A percentile compares a stretch with the other conserved stretches of the same genome.
Conservation (phyloP, 2,329 filamentous ascomycete genomes). For the Colletotrichum liriopes region DNA sequence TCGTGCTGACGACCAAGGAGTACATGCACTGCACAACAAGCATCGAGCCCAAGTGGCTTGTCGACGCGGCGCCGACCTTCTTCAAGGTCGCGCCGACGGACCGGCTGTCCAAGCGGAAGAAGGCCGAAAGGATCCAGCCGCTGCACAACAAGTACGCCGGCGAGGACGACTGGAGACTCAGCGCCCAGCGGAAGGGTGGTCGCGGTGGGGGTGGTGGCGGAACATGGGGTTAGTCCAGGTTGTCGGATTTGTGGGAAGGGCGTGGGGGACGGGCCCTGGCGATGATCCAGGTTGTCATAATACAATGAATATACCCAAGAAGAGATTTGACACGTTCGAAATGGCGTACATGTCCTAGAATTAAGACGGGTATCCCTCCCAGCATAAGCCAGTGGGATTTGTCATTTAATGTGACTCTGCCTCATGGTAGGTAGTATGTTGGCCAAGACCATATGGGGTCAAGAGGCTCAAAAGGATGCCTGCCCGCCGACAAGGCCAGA, state of each 20-base stretch:
- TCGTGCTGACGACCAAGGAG: conserved; percentile 95
- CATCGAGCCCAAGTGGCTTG: conserved; percentile 95
- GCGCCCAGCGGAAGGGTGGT: conserved; percentile 87
- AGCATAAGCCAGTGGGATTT: no score
- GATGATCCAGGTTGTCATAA: conserved; percentile 1
- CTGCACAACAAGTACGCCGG: conserved; percentile 93
- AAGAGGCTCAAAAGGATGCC: background rate
- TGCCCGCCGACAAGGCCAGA: background rate
- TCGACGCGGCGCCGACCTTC: conserved; percentile 97
- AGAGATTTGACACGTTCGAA: background rate
- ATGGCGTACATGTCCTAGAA: background rate
- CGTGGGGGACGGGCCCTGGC: background rate
- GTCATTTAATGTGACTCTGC: no score
- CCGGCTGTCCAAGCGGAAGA: conserved; percentile 89
- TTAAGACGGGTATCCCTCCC: background rate
- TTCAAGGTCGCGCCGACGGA: conserved; percentile 97
- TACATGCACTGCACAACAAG: conserved; percentile 97
- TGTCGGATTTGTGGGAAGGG: no score
- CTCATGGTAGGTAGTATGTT: background rate
- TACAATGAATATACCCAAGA: conserved; percentile 21
- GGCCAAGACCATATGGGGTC: background rate
- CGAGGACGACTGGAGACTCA: conserved; percentile 96
- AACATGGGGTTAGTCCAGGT: conserved; percentile 84
- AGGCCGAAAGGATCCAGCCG: conserved; percentile 94
- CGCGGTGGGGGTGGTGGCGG: conserved; percentile 88